Conservation (phyloP, 768 basidiomycete genomes). For the Psilocybe tampanensis region DNA sequence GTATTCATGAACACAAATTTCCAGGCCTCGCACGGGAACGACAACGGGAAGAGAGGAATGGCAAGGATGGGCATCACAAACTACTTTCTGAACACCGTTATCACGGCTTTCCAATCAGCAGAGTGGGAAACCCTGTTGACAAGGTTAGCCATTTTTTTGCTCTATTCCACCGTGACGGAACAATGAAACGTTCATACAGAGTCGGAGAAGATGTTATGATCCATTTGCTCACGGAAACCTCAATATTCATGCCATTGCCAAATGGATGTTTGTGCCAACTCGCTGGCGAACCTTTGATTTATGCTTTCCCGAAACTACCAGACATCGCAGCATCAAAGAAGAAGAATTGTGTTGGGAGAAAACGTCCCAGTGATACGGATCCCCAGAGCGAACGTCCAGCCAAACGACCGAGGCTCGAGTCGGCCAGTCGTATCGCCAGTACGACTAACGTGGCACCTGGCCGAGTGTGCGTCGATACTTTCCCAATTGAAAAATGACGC, state of each 20-base stretch:
- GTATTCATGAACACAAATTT: no score
- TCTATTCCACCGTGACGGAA: background rate
- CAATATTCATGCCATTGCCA: slow-evolving; percentile 74
- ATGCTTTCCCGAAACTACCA: slow-evolving; percentile 25
- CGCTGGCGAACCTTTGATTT: slow-evolving; percentile 69
- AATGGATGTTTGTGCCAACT: slow-evolving; percentile 88
- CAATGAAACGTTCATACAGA: slow-evolving; percentile 38
- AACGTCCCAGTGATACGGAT: slow-evolving; percentile 13
- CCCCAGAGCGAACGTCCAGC: slow-evolving; percentile 19
- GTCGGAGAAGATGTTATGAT: slow-evolving; percentile 78
- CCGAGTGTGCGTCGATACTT: background rate
- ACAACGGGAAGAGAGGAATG: slow-evolving; percentile 41
- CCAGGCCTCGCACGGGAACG: slow-evolving; percentile 35
- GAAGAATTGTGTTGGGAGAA: background rate
- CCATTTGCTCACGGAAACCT: slow-evolving; percentile 75
- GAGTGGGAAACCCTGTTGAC: slow-evolving; percentile 70
- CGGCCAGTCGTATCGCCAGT: background rate
- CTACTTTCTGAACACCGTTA: slow-evolving; percentile 72
- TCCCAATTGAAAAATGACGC: background rate
- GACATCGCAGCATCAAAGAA: background rate
- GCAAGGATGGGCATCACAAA: slow-evolving; percentile 52
- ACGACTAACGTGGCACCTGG: background rate
- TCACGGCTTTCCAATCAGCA: slow-evolving; percentile 62
- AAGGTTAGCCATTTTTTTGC: slow-evolving; percentile 48
- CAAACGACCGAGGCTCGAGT: slow-evolving; percentile 33